phyloP scores from a whole-genome alignment of 1,284 basidiomycete genomes.

The Melampsora larici-populina region DNA sequence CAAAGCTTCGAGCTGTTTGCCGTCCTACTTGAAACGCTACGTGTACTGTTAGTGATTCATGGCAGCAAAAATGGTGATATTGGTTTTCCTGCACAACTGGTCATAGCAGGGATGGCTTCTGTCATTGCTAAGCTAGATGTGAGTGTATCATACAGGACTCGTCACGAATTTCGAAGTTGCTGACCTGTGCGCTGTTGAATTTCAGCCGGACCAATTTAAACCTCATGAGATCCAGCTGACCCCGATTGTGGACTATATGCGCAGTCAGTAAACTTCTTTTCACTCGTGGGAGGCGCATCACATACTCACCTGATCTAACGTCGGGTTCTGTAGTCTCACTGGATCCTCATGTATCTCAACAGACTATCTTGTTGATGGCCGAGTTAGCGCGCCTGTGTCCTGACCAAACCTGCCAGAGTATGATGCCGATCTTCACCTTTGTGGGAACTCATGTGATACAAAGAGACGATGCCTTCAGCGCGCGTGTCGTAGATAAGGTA shows the following conservation, averaged over 20 bases:
- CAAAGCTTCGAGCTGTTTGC: conserved; percentile 35
- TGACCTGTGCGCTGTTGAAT: not conserved
- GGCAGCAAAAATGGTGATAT: conserved; percentile 31
- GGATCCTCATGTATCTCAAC: conserved; percentile 92
- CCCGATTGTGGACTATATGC: conserved; percentile 44
- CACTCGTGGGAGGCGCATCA: not conserved
- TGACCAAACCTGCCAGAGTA: conserved; percentile 84
- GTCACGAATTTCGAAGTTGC: no score
- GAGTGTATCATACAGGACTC: not conserved
- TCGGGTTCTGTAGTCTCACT: conserved; percentile 63
- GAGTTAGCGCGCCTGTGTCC: conserved; percentile 78
- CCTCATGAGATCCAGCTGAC: conserved; percentile 23
- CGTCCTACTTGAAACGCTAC: conserved; percentile 20
- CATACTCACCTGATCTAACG: conserved; percentile 46
- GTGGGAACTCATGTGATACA: conserved; percentile 97
- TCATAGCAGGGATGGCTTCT: conserved; percentile 27
- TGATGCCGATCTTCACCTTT: conserved; percentile 99
- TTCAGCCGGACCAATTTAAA: conserved; percentile 31
- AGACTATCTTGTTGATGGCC: conserved; percentile 84
- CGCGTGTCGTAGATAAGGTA: conserved; percentile 89
- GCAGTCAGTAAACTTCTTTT: conserved; percentile 15
- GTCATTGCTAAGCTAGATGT: conserved; percentile 23
- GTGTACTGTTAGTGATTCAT: conserved; percentile 16
- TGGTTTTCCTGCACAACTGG: conserved; percentile 31
- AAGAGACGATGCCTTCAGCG: conserved; percentile 90